A percentile compares a stretch with the other conserved stretches of the same genome.
These are phyloP conservation scores for Protomyces inouyei DNA, from an alignment of 1,139 yeast species.

Conservation along the genomic window DNA sequence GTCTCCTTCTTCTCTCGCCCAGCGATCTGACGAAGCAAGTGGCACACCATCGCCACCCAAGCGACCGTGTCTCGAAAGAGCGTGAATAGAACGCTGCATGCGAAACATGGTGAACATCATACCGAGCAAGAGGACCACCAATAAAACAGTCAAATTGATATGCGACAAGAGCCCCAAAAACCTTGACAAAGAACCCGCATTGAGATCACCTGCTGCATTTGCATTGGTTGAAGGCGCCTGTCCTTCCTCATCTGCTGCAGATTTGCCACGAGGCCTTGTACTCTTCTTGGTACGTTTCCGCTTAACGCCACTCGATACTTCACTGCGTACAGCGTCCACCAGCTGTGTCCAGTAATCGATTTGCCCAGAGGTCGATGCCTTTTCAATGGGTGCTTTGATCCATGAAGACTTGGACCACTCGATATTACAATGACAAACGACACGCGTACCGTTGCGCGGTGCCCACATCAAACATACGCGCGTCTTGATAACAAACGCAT, in stretches of 20 bases:
- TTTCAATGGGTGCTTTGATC: slow-evolving; percentile 70
- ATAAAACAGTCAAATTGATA: slow-evolving; percentile 7
- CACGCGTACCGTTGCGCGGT: slow-evolving; percentile 57
- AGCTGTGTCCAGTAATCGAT: slow-evolving; percentile 59
- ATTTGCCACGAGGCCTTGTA: slow-evolving; percentile 30
- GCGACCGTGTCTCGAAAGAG: not conserved
- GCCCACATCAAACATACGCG: slow-evolving; percentile 70
- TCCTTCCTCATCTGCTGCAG: not conserved
- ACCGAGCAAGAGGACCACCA: slow-evolving; percentile 7
- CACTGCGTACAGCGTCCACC: slow-evolving; percentile 53
- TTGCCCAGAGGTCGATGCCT: slow-evolving; percentile 89
- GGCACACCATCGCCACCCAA: not conserved
- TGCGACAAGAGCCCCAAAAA: not conserved
- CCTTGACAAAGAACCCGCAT: not conserved
- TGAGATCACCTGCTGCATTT: not conserved
- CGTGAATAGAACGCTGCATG: slow-evolving; percentile 11
- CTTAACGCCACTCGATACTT: slow-evolving; percentile 31
- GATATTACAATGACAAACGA: slow-evolving; percentile 61
- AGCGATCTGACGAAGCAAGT: not conserved
- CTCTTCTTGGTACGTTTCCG: slow-evolving; percentile 38
- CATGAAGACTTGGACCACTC: slow-evolving; percentile 94
- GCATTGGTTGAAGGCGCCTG: not conserved
- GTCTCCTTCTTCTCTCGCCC: slow-evolving; percentile 15
- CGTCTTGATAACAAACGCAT: slow-evolving; percentile 69
- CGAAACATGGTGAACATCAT: slow-evolving; percentile 18